Evolutionary conservation across 768 basidiomycete species (phyloP), one percentile per base, ranked within the genome.

Genomic region (Gyrodon lividus): DNA sequence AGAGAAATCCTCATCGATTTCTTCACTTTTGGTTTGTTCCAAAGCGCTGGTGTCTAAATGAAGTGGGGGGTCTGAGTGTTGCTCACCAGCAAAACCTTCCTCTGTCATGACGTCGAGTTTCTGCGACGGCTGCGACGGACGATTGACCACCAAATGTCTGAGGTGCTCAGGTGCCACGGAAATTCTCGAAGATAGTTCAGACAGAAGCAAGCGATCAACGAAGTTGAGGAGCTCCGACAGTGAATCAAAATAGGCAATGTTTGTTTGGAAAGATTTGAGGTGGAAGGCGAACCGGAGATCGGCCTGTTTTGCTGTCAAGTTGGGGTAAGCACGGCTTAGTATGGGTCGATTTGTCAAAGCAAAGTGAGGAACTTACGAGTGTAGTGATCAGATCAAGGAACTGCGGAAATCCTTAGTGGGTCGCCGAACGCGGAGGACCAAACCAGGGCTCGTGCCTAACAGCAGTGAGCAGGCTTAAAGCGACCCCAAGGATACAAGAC

Each of bases 31-130:
- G 26, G 26, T 13, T 54, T 59, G 54, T 24, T 60, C 60, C 34
- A 48, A 55, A 51, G 48, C 57, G 46, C 53, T 45, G 6, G 65
- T 50, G 49, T 66, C 65, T 17, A 66, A 50, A 33, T 53, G 65
- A 39, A 64, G 58, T 13, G 69, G 51, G 34, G 60, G 58, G 41
- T 54, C 57, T 40, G 52, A 48, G 44, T 55, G 62, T 37, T 53
- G 60, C 35, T 61, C 46, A 31, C 50, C 44, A 23, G 56, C 22
- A 49, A 57, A 61, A 13, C 35, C 33, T 48, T 59, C 54, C 49
- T 64, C 58, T 16, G 65, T 48, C 70, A 72, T 70, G 35, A 28
- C 6, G 22, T 12, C n/a, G 23, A 24, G 28, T 24, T 24, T 26
- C 6, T 24, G 41, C 16, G 19, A 41, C 20, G 24, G 23, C 28